Conservation (phyloP, 1,139 yeast species). For the Protomyces arabidopsidicola region DNA sequence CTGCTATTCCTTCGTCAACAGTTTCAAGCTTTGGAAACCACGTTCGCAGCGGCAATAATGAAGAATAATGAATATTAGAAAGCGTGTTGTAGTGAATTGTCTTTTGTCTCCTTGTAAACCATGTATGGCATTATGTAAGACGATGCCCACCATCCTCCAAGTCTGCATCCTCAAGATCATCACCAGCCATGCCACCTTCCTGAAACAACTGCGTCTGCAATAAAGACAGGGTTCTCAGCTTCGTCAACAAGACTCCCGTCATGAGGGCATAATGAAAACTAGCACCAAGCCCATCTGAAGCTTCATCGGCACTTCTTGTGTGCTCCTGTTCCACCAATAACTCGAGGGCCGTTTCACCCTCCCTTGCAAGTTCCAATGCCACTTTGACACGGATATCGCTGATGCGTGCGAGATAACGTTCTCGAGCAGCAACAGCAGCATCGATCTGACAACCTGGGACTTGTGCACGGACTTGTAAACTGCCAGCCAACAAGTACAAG, state of each 20-base stretch:
- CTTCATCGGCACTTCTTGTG: not conserved
- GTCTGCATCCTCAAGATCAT: not conserved
- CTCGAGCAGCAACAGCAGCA: slow-evolving; percentile 69
- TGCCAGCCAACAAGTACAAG: slow-evolving; percentile 73
- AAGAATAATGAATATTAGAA: not conserved
- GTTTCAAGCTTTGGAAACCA: not conserved
- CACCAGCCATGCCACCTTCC: not conserved
- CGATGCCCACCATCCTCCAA: not conserved
- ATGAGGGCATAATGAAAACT: slow-evolving; percentile 19
- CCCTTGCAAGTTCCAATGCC: not conserved
- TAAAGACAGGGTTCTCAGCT: not conserved
- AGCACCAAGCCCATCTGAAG: slow-evolving; percentile 5
- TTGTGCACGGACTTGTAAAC: slow-evolving; percentile 69
- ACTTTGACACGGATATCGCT: not conserved
- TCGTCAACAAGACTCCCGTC: slow-evolving; percentile 1
- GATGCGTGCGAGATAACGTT: slow-evolving; percentile 60
- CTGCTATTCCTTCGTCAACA: not conserved
- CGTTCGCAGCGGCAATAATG: not conserved
- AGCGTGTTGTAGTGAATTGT: too few relatives aligned
- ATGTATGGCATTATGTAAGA: too few relatives aligned
- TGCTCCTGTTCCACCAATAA: not conserved
- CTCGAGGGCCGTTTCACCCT: not conserved
- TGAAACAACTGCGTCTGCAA: not conserved
- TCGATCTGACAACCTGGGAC: slow-evolving; percentile 66
- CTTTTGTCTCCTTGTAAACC: too few relatives aligned